phyloP scores from a whole-genome alignment of 768 basidiomycete genomes.

The Pleurotus cornucopiae region DNA sequence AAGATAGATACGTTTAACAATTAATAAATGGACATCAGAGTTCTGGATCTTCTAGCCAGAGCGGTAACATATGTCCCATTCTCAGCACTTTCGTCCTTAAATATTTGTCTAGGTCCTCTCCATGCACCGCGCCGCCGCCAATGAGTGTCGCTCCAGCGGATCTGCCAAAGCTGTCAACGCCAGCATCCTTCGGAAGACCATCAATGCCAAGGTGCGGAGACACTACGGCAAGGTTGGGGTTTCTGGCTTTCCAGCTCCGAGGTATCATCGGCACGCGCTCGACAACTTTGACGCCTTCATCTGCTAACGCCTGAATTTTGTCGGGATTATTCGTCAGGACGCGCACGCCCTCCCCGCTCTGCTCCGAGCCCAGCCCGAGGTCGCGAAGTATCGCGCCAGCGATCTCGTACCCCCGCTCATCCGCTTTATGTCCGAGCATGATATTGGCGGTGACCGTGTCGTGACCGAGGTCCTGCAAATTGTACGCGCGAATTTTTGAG shows the following conservation, averaged over 20 bases:
- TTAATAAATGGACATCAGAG: constrained; percentile 1
- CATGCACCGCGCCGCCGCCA: constrained; percentile 70
- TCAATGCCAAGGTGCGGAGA: constrained; percentile 15
- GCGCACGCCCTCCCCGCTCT: constrained; percentile 32
- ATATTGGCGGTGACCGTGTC: constrained; percentile 99
- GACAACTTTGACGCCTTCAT: constrained; percentile 73
- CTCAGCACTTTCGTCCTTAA: constrained; percentile 91
- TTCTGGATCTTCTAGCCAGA: constrained; percentile 40
- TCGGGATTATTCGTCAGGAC: constrained; percentile 98
- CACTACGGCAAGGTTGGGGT: constrained; percentile 24
- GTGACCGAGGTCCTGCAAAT: constrained; percentile 94
- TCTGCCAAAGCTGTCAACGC: constrained; percentile 32
- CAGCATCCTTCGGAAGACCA: constrained; percentile 15
- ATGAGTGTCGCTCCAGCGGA: constrained; percentile 72
- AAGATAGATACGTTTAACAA: too few species aligned
- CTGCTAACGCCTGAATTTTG: constrained; percentile 84
- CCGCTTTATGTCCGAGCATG: constrained; percentile 90
- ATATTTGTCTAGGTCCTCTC: constrained; percentile 91
- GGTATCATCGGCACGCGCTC: constrained; percentile 96
- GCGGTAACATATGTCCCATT: constrained; percentile 92
- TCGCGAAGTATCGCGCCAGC: constrained; percentile 89
- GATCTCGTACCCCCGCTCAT: constrained; percentile 90
- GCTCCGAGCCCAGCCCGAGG: constrained; percentile 64
- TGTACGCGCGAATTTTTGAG: constrained; percentile 96
- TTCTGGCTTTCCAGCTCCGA: constrained; percentile 68